These are phyloP conservation scores for Aureobasidium mangrovei DNA, from an alignment of 2,329 filamentous ascomycete species.

Conservation along the genomic window DNA sequence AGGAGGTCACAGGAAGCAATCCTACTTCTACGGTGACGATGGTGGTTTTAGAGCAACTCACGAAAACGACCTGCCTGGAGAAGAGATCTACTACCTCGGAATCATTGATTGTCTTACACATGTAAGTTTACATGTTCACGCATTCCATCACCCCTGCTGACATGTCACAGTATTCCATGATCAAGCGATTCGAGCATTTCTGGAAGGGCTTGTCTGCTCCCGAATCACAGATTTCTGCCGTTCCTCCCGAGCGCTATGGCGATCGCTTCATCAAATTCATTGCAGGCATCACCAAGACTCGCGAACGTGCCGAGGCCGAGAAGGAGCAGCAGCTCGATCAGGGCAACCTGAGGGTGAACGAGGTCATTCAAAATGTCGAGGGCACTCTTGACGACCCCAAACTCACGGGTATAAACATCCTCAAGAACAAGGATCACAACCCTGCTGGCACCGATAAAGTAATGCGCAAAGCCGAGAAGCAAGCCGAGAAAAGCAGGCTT, in stretches of 20 bases:
- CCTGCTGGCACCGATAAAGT: constrained; percentile 43
- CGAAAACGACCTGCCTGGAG: constrained; percentile 72
- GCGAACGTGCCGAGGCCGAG: constrained; percentile 65
- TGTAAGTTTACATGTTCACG: constrained; percentile 48
- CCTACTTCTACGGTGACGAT: constrained; percentile 88
- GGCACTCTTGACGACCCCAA: constrained; percentile 29
- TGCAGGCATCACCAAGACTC: constrained; percentile 78
- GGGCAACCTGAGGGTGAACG: constrained; percentile 1
- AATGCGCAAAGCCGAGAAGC: constrained; percentile 52
- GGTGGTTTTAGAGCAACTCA: constrained; percentile 90
- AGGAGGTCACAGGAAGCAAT: constrained; percentile 62
- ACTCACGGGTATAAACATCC: constrained; percentile 31
- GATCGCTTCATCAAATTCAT: constrained; percentile 93
- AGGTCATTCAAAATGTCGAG: constrained; percentile 16
- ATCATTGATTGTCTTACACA: constrained; percentile 98
- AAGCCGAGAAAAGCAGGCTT: constrained; percentile 49
- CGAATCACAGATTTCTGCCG: constrained; percentile 80
- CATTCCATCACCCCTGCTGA: not conserved
- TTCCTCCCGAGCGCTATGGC: constrained; percentile 83
- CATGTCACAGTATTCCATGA: constrained; percentile 65
- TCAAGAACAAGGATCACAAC: constrained; percentile 20
- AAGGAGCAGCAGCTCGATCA: constrained; percentile 26
- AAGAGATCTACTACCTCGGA: constrained; percentile 95
- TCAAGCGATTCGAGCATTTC: constrained; percentile 94
- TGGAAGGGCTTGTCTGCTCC: constrained; percentile 88